phyloP scores from a whole-genome alignment of 1,284 basidiomycete genomes.

The Inonotus hispidus region DNA sequence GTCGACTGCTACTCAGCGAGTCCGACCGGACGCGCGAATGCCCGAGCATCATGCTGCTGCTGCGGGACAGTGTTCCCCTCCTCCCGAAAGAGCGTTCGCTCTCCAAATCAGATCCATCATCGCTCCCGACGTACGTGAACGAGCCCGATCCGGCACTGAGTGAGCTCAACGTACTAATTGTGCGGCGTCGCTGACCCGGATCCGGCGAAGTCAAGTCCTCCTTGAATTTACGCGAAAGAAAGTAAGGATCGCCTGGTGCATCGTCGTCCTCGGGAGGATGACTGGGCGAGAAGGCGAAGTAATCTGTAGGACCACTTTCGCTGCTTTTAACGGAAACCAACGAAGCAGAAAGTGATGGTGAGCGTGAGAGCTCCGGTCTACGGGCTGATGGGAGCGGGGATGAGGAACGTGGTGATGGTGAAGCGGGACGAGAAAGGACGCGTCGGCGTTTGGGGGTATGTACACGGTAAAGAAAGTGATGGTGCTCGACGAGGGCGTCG shows the following conservation, averaged over 20 bases:
- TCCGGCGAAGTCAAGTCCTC: conserved; percentile 16
- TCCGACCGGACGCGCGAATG: not conserved
- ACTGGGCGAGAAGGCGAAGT: not conserved
- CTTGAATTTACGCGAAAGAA: conserved; percentile 16
- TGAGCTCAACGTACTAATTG: conserved; percentile 16
- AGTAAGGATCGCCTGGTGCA: conserved; percentile 15
- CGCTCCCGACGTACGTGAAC: conserved; percentile 9
- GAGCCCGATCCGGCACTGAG: conserved; percentile 10
- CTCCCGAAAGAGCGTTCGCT: not conserved
- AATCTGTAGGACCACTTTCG: conserved; percentile 6
- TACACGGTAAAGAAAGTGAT: conserved; percentile 71
- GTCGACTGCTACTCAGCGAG: not conserved
- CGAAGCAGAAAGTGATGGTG: conserved; percentile 11
- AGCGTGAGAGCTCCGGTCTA: not conserved
- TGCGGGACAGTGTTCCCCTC: conserved; percentile 1
- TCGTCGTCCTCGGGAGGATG: conserved; percentile 7
- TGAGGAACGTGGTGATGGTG: conserved; percentile 56
- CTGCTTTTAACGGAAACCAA: conserved; percentile 9
- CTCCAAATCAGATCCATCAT: conserved; percentile 3
- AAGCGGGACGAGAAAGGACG: conserved; percentile 45
- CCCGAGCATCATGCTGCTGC: conserved; percentile 7
- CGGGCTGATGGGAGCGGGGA: conserved; percentile 30
- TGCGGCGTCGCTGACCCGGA: conserved; percentile 9
- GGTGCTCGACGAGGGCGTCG: conserved; percentile 50
- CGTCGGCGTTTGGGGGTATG: conserved; percentile 56